These are phyloP conservation scores for Samsoniella hepiali DNA, from an alignment of 2,329 filamentous ascomycete genomes.

Conservation along the genomic window DNA sequence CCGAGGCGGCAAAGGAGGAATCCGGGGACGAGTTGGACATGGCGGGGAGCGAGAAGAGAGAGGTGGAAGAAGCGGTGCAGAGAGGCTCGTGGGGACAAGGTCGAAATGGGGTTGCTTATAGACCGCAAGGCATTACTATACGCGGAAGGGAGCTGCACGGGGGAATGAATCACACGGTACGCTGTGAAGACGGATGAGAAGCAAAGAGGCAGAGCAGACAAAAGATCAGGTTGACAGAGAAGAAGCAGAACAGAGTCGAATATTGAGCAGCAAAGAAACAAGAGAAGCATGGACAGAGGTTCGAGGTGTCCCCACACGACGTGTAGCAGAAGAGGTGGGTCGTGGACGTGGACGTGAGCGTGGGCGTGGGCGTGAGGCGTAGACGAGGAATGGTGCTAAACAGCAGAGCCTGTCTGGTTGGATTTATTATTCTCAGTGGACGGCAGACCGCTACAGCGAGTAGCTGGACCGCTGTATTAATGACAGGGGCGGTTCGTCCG, in stretches of 20 bases:
- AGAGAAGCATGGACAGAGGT: conserved; percentile 15
- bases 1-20: conserved; percentile 13
- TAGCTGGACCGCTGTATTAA: not conserved
- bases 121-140: conserved; percentile 15
- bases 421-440: not conserved
- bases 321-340: conserved; percentile 19
- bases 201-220: not conserved
- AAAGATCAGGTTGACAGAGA: not conserved
- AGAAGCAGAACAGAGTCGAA: not conserved
- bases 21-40: conserved; percentile 15
- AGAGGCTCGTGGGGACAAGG: conserved; percentile 12
- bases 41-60: not conserved
- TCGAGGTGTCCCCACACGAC: conserved; percentile 16
- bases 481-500: not conserved
- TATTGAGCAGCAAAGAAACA: conserved; percentile 16
- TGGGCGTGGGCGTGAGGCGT: not conserved
- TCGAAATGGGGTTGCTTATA: conserved; percentile 13
- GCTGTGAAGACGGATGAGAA: not conserved
- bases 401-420: not conserved
- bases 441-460: not conserved
- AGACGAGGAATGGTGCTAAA: conserved; percentile 6
- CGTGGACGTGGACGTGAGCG: conserved; percentile 14
- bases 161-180: not conserved
- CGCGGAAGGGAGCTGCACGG: not conserved
- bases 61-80: conserved; percentile 8